A percentile compares a stretch with the other conserved stretches of the same genome.
Conservation (phyloP, 2,329 filamentous ascomycete species). For the Aspergillus terreus region DNA sequence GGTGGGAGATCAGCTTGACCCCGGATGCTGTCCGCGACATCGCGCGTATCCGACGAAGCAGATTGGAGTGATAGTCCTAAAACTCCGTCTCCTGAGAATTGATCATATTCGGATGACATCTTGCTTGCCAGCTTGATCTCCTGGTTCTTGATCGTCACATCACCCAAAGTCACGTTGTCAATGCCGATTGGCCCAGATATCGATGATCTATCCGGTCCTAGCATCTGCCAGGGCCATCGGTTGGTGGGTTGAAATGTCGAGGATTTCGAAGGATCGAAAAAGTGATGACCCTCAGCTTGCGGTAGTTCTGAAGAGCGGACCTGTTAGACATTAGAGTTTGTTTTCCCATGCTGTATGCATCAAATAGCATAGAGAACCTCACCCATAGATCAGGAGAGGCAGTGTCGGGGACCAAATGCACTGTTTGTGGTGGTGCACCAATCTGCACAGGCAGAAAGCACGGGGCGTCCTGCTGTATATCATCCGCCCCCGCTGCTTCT, state of each 20-base stretch:
- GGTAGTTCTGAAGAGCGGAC: constrained; percentile 6
- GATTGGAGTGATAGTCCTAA: constrained; percentile 66
- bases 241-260: constrained; percentile 52
- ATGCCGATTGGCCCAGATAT: constrained; percentile 63
- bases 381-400: constrained; percentile 69
- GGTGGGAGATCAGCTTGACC: constrained; percentile 52
- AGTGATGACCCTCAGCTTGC: constrained; percentile 41
- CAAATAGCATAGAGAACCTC: constrained; percentile 21
- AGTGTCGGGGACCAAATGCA: constrained; percentile 66
- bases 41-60: constrained; percentile 54
- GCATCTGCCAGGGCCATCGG: constrained; percentile 60
- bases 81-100: constrained; percentile 59
- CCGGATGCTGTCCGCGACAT: constrained; percentile 69
- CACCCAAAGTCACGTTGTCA: constrained; percentile 61
- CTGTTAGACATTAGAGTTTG: constrained; percentile 3
- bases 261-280: constrained; percentile 61
- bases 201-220: constrained; percentile 65
- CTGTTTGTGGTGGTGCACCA: constrained; percentile 61
- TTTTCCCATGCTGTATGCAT: background rate
- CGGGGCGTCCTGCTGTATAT: constrained; percentile 63
- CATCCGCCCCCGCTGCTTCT: constrained; percentile 57
- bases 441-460: constrained; percentile 64
- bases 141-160: constrained; percentile 59
- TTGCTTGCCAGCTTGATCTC: constrained; percentile 61
- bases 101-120: constrained; percentile 56